phyloP scores from a whole-genome alignment of 2,329 filamentous ascomycete species.

The Coniosporium tulheliwenetii region DNA sequence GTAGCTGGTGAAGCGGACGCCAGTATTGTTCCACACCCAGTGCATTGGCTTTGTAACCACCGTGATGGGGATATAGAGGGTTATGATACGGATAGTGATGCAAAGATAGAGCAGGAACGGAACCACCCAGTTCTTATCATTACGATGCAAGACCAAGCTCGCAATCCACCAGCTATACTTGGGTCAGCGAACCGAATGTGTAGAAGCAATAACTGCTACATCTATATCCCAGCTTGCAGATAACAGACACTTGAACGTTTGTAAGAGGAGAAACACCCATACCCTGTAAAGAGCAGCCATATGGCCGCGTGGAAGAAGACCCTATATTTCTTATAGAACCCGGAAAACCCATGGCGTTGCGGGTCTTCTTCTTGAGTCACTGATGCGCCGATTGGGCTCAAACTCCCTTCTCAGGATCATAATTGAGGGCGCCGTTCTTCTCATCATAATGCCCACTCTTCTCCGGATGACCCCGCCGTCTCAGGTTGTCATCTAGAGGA shows the following conservation, averaged over 20 bases:
- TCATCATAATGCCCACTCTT: slow-evolving; percentile 16
- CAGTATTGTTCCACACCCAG: slow-evolving; percentile 51
- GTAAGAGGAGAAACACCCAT: slow-evolving; percentile 15
- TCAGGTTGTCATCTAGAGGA: slow-evolving; percentile 25
- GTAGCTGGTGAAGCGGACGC: slow-evolving; percentile 38
- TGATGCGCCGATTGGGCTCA: slow-evolving; percentile 15
- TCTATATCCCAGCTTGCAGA: slow-evolving; percentile 5
- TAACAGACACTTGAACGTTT: slow-evolving; percentile 30
- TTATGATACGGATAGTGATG: slow-evolving; percentile 58
- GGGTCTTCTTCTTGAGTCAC: slow-evolving; percentile 12
- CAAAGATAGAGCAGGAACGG: slow-evolving; percentile 70
- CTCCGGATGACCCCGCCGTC: slow-evolving; percentile 16
- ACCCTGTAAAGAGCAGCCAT: slow-evolving; percentile 10
- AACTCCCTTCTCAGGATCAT: slow-evolving; percentile 26
- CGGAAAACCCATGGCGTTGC: slow-evolving; percentile 17
- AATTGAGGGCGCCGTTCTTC: slow-evolving; percentile 12
- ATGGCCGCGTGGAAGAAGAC: slow-evolving; percentile 31
- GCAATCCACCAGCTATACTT: slow-evolving; percentile 56
- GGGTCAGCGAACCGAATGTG: slow-evolving; percentile 1
- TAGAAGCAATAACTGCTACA: slow-evolving; percentile 6
- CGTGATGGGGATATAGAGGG: slow-evolving; percentile 55
- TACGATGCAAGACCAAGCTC: slow-evolving; percentile 53
- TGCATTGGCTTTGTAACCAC: slow-evolving; percentile 51
- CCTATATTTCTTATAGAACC: slow-evolving; percentile 30
- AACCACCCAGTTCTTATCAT: slow-evolving; percentile 66